A percentile compares a stretch with the other conserved stretches of the same genome.
Evolutionary conservation across 176 grass and related monocot species (phyloP).

Genomic region (Poa annua): DNA sequence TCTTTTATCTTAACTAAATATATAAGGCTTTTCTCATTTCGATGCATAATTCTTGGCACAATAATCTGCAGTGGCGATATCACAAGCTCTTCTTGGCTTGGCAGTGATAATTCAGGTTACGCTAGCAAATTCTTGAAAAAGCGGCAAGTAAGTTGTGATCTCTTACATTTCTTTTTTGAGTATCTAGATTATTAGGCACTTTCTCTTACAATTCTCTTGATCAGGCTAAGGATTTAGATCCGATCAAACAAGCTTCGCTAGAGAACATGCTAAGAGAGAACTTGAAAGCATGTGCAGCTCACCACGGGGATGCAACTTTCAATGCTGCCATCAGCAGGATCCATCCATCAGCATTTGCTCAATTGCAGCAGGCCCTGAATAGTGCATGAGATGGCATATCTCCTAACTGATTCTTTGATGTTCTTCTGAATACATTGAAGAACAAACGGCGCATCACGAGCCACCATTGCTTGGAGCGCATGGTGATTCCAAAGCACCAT

Average conservation of each 20-base stretch:
- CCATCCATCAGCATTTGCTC: conserved; percentile 92
- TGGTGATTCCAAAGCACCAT: conserved; percentile 42
- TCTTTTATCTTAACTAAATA: conserved; percentile 32
- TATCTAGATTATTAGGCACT: not conserved
- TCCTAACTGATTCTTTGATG: conserved; percentile 51
- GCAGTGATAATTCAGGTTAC: conserved; percentile 63
- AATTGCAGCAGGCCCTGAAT: conserved; percentile 91
- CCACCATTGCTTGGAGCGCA: conserved; percentile 26
- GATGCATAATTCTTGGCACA: conserved; percentile 34
- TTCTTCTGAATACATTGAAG: conserved; percentile 6
- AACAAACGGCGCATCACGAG: not conserved
- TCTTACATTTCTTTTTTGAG: not conserved
- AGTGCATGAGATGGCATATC: conserved; percentile 64
- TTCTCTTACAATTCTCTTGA: conserved; percentile 45
- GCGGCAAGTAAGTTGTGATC: conserved; percentile 65
- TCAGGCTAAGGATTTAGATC: conserved; percentile 72
- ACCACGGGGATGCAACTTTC: conserved; percentile 85
- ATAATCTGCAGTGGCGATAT: conserved; percentile 74
- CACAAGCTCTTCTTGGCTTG: conserved; percentile 73
- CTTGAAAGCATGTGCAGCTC: conserved; percentile 81
- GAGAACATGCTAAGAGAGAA: conserved; percentile 83
- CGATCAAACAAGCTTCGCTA: conserved; percentile 85
- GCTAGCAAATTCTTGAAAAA: conserved; percentile 78
- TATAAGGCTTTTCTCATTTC: conserved; percentile 13
- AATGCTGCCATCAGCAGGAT: conserved; percentile 90